Base-by-base conservation (phyloP, 352 stramenopile species). In the Pythium pyrilobum region DNA sequence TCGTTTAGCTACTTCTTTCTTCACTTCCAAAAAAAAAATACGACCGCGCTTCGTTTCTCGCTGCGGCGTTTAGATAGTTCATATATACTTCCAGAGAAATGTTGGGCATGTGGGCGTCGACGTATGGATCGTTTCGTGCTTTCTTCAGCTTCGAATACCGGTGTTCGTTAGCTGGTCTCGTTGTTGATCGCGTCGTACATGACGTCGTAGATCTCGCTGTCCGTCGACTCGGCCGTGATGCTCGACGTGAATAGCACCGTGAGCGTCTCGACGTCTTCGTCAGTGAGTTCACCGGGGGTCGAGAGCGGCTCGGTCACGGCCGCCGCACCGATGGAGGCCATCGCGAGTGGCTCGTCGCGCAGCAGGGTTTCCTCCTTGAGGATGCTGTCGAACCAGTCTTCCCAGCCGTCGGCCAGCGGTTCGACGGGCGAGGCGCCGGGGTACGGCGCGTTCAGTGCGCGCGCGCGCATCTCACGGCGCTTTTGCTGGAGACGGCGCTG, bases 401-500 rank as follows among this genome's bases (percentile, higher is more conserved):
- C 42, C 42, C 34, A 52, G 24, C 37, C 33, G 8, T 60, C 28
- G 12, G 49, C 27, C 9, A 60, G 24, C 3, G 52, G n/a, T 15
- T 52, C 42, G 24, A 53, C 8, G 4, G 20, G 15, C 15, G 15
- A 31, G 21, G 41, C n/a, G 2, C 33, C 16, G 16, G 25, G 42
- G 43, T 60, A 60, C 32, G 52, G 52, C n/a, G 42, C 10, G 25
- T 6, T 3, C 42, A 60, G 29, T 12, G 23, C 43, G 15, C 23
- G 4, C 16, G 52, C 52, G 13, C 52, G 41, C 1, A 43, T 43
- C 20, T 53, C 33, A 20, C 65, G 65, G 46, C 74, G 74, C 56
- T 79, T 77, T 25, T 72, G 48, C 16, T 74, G 68, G 13, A 74
- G 66, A 40, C 63, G 56, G 24, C 67, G 58, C 52, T 87, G 74